Evolutionary conservation across 371 early-diverging fungal species (phyloP).

Genomic region (Mucor saturninus): DNA sequence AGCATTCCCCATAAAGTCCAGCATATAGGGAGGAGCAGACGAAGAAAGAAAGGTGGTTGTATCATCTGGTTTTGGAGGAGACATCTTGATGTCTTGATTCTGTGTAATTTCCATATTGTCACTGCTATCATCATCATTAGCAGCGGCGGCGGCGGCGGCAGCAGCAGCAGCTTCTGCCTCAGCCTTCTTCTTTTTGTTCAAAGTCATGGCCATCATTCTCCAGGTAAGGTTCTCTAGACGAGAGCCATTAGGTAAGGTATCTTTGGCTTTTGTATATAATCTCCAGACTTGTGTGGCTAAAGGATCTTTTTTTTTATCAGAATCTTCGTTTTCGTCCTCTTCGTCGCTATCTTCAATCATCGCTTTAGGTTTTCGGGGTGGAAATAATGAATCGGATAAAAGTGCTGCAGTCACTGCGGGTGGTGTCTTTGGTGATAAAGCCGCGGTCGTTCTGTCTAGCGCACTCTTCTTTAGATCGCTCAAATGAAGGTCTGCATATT

Average conservation of each 20-base stretch:
- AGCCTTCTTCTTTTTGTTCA: constrained; percentile 51
- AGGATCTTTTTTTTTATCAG: constrained; percentile 53
- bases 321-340: constrained; percentile 25
- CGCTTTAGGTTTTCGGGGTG: constrained; percentile 33
- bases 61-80: constrained; percentile 35
- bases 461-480: constrained; percentile 10
- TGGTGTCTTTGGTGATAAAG: constrained; percentile 30
- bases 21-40: constrained; percentile 41
- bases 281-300: constrained; percentile 66
- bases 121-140: neutral
- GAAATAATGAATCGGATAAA: constrained; percentile 34
- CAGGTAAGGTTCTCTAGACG: constrained; percentile 70
- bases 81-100: neutral
- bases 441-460: constrained; percentile 7
- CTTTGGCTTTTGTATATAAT: constrained; percentile 68
- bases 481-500: constrained; percentile 14
- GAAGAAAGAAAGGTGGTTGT: constrained; percentile 34
- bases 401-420: constrained; percentile 38
- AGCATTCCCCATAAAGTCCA: constrained; percentile 32
- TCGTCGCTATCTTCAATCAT: constrained; percentile 37
- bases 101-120: constrained; percentile 8
- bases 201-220: constrained; percentile 69
- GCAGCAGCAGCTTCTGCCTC: constrained; percentile 10
- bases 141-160: neutral
- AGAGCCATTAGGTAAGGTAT: constrained; percentile 60